Evolutionary conservation across 2,329 filamentous ascomycete species (phyloP), one percentile per base, ranked within the genome.

Genomic region (Beauveria pseudobassiana): DNA sequence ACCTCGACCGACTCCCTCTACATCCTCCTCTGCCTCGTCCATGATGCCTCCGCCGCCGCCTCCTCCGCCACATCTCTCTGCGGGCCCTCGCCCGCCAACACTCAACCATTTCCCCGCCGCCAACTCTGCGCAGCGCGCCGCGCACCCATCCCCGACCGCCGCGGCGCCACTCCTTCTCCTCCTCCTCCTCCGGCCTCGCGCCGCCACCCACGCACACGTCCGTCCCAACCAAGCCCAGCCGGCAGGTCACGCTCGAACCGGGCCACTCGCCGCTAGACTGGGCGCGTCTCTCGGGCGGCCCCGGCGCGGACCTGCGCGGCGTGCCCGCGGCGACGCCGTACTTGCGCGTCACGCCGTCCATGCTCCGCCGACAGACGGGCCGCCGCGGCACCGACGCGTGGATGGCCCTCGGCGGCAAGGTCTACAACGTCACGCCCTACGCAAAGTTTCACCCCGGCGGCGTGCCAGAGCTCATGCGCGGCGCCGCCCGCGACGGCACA

Each of bases 201-300:
- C 84, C 81, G 0, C 84, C 85, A 0, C 82, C 84, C 0, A 80
- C 82, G 16, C 82, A 81, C 69, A 76, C 73, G 38, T 71, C 76
- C 48, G 80, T 78, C 62, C 82, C 84, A 2, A 65, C 75, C 26
- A 86, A 85, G 69, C 81, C 82, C 5, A 83, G 80, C 12, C 84
- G 82, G 73, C 90, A 93, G 70, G 90, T 97, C 5, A 80, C 88
- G 9, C 84, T 99, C 5, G 83, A 87, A n/a, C 95, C 95, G 0
- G 93, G 95, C 38, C 93, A 93, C 78, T 96, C 91, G 2, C 93
- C 95, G 0, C 86, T 99, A 14, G 95, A 99, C 82, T 99, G 95
- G 95, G 95, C 95, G 14, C 86, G 88, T 6, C 83, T 96, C 1
- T 83, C 85, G 1, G 56, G 56, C 24, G 56, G 56, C 22, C 86